Base-by-base conservation (phyloP, 2,329 filamentous ascomycete genomes). In the Hypoxylon sp. region DNA sequence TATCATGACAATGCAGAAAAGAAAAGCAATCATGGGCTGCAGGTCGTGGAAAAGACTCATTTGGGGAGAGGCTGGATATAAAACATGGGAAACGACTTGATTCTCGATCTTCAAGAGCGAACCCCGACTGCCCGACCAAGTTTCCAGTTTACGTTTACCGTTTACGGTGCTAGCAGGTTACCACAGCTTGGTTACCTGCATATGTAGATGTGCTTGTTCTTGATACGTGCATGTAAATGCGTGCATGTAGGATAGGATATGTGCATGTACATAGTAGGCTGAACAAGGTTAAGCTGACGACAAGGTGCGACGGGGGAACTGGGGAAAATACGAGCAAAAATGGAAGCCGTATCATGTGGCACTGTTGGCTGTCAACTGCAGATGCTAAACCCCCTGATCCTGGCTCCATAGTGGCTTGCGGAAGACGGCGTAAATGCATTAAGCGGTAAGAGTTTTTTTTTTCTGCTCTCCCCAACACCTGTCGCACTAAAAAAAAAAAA, bases 1-100 rank as follows among this genome's bases (percentile, higher is more conserved):
- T 62, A 62, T 62, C 60, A 56, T 62, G 54, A 27, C 35, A 52
- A 59, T 59, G 55, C 40, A 55, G 48, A 7, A 41, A 47, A 27
- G n/a, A n/a, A n/a, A n/a, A n/a, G n/a, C n/a, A 49, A 21, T 35
- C 20, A n/a, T 35, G 26, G 24, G 51, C 37, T 55, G 54, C 46
- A n/a, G 51, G 47, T 47, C 21, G 45, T 11, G 43, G 43, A 52
- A 52, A 51, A 55, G 43, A 49, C 41, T 55, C 49, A 48, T 42
- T 46, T n/a, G n/a, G 31, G 20, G 24, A 48, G 49, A 55, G 58
- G 46, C 35, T 55, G 55, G 58, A 53, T 41, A 42, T 21, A 37
- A 49, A 56, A 38, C 24, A 33, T 49, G 21, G 24, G 27, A 37
- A 33, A 15, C 17, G 24, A 55, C 57, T 53, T 48, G 15, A 49